These are phyloP conservation scores for Phycomyces nitens DNA, from an alignment of 192 early-diverging fungal species.

Conservation along the genomic window DNA sequence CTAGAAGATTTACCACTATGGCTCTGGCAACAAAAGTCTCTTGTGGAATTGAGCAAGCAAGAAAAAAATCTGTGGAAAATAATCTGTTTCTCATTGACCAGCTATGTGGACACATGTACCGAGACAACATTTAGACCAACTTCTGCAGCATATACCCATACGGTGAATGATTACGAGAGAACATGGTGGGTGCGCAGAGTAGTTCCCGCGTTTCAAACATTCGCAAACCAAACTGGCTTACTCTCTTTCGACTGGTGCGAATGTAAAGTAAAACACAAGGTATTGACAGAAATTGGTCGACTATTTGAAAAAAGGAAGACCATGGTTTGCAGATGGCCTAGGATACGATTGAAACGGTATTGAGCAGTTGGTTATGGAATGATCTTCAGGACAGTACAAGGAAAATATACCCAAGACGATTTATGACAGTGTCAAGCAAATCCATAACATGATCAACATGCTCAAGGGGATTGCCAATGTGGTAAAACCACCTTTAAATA, in stretches of 20 bases:
- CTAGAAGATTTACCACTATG: too few relatives aligned
- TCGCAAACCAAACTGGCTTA: constrained; percentile 10
- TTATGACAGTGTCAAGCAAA: constrained; percentile 5
- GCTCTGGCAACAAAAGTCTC: too few relatives aligned
- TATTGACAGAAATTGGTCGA: constrained; percentile 8
- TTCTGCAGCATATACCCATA: not conserved
- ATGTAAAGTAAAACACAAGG: constrained; percentile 6
- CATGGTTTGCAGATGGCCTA: constrained; percentile 15
- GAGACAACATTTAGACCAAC: not conserved
- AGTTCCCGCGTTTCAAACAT: constrained; percentile 12
- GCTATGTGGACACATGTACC: constrained; percentile 2
- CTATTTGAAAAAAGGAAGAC: constrained; percentile 4
- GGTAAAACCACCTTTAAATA: too few relatives aligned
- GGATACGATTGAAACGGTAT: constrained; percentile 10
- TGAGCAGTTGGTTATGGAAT: constrained; percentile 9
- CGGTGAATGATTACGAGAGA: constrained; percentile 2
- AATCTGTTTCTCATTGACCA: constrained; percentile 1
- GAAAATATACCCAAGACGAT: constrained; percentile 11
- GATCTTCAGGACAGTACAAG: constrained; percentile 5
- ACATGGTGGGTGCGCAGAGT: constrained; percentile 9
- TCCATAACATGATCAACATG: constrained; percentile 1
- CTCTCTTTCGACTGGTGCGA: constrained; percentile 13
- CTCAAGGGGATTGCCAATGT: constrained; percentile 12
- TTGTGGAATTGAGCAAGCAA: too few relatives aligned
- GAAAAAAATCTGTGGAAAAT: not conserved